A percentile compares a stretch with the other conserved stretches of the same genome.
phyloP scores from a whole-genome alignment of 2,329 filamentous ascomycete genomes.

The Blastomyces silverae region DNA sequence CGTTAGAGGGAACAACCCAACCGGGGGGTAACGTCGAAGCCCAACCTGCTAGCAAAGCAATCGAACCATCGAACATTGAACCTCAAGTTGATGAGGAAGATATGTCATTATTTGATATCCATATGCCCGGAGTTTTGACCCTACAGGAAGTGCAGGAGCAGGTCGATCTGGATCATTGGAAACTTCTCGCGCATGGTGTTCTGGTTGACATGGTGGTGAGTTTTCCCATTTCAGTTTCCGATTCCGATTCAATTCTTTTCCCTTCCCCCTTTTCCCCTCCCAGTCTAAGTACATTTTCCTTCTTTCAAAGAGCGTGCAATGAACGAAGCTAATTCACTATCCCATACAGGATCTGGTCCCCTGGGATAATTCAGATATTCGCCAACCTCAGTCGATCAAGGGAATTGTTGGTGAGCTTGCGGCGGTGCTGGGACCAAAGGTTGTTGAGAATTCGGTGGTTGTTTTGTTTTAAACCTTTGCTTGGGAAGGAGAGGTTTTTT shows the following conservation, averaged over 20 bases:
- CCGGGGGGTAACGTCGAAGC: conserved; percentile 19
- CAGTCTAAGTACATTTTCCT: neutral
- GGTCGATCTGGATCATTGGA: conserved; percentile 43
- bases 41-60: conserved; percentile 26
- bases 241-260: too few species aligned
- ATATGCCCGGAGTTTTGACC: conserved; percentile 44
- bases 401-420: conserved; percentile 44
- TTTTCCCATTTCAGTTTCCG: conserved; percentile 2
- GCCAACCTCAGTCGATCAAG: conserved; percentile 41
- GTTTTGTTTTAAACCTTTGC: conserved; percentile 29
- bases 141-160: conserved; percentile 35
- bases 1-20: conserved; percentile 19
- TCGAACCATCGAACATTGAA: neutral
- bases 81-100: conserved; percentile 29
- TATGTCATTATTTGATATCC: conserved; percentile 41
- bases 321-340: neutral
- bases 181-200: conserved; percentile 36
- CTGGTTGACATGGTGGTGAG: conserved; percentile 42
- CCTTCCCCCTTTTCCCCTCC: neutral
- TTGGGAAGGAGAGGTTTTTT: conserved; percentile 8
- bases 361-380: conserved; percentile 42
- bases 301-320: neutral
- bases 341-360: conserved; percentile 38
- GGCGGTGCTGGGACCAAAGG: conserved; percentile 40
- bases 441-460: conserved; percentile 38